A percentile compares a stretch with the other conserved stretches of the same genome.
Evolutionary conservation across 441 rosid genomes (phyloP).

Genomic region (Kokia cookei): DNA sequence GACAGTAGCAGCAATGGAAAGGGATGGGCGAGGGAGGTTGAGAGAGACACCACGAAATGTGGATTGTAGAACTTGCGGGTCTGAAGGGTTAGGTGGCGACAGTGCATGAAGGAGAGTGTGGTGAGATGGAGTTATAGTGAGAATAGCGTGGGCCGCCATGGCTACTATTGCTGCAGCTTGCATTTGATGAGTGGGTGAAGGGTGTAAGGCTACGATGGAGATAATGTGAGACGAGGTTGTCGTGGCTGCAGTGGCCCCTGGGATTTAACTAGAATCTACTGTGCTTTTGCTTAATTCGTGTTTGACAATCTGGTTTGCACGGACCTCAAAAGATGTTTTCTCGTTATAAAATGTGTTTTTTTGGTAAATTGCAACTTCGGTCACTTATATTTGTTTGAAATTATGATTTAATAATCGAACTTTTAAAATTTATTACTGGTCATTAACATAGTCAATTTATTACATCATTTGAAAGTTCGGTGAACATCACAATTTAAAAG

Average conservation of each 20-base stretch:
- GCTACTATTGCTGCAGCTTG: constrained; percentile 42
- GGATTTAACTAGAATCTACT: background rate
- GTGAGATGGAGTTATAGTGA: constrained; percentile 27
- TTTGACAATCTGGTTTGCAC: too few species aligned
- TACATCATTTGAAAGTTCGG: too few species aligned
- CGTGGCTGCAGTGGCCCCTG: constrained; percentile 11
- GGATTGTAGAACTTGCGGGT: constrained; percentile 21
- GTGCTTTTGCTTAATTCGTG: background rate
- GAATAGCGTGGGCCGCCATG: constrained; percentile 58
- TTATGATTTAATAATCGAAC: too few species aligned
- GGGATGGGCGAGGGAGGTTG: constrained; percentile 32
- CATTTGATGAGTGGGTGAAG: constrained; percentile 6
- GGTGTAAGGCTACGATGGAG: constrained; percentile 7
- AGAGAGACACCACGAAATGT: constrained; percentile 50
- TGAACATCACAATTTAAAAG: too few species aligned
- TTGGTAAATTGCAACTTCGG: too few species aligned
- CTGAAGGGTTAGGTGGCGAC: constrained; percentile 13
- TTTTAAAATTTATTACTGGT: too few species aligned
- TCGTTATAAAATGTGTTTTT: too few species aligned
- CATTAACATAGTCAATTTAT: too few species aligned
- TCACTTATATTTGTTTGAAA: too few species aligned
- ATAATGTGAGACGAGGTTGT: constrained; percentile 9
- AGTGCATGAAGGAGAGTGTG: constrained; percentile 20
- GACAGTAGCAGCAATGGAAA: constrained; percentile 29
- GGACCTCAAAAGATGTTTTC: too few species aligned